phyloP scores from a whole-genome alignment of 345 rosid species.

The Theobroma cacao region DNA sequence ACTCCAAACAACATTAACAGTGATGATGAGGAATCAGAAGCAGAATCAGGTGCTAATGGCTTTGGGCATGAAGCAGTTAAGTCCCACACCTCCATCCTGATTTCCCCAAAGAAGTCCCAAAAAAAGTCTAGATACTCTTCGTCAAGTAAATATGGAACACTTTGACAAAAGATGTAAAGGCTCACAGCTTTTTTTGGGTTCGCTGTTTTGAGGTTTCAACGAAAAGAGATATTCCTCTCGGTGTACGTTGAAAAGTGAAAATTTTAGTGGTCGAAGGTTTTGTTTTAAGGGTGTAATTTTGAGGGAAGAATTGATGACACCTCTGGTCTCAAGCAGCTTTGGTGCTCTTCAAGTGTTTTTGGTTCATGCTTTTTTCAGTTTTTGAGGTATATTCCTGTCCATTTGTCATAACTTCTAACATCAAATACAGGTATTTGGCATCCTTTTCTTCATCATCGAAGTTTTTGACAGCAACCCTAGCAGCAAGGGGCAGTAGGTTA shows the following conservation, averaged over 20 bases:
- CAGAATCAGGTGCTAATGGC: constrained; percentile 20
- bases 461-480: background rate
- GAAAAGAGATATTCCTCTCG: background rate
- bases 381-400: constrained; percentile 6
- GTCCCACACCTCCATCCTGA: constrained; percentile 35
- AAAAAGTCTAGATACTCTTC: constrained; percentile 23
- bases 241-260: background rate
- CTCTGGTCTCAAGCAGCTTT: background rate
- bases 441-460: background rate
- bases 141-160: background rate
- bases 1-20: constrained; percentile 51
- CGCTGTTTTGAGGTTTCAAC: background rate
- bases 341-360: constrained; percentile 10
- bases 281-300: background rate
- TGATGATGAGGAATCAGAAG: constrained; percentile 56
- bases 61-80: constrained; percentile 27
- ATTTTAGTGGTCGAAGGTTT: constrained; percentile 4
- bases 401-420: background rate
- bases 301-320: background rate
- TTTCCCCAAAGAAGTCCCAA: constrained; percentile 54
- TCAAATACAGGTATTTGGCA: constrained; percentile 3
- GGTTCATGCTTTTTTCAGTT: background rate
- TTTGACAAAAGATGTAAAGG: background rate
- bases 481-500: background rate
- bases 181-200: background rate